Evolutionary conservation across 2,329 filamentous ascomycete species (phyloP), one percentile per base, ranked within the genome.

Genomic region (Elsinoe arachidis): DNA sequence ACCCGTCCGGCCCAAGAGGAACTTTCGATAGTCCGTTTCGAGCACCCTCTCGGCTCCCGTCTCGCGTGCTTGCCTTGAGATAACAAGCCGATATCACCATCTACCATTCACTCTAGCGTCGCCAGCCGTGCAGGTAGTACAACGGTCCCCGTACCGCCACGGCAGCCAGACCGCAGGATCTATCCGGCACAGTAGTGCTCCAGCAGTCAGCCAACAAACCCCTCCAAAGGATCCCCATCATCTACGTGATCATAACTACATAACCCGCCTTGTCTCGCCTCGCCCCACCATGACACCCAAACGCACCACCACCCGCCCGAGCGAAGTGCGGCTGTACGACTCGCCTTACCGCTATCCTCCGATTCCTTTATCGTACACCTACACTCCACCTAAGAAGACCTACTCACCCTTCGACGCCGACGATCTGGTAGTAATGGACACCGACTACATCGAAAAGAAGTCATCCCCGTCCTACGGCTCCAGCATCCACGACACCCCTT

Each of bases 251-350:
- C 49, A 53, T 53, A 53, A 14, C 33, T 53, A 37, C 26, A 26
- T 53, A 53, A 53, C 35, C 33, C 49, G 49, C 49, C 49, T 34
- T 14, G 12, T 10, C 47, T 23, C 49, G 49, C 49, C 49, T 51
- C 11, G n/a, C 34, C 26, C 19, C 49, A 53, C 11, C n/a, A 53
- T 53, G 49, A 5, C 49, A 15, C 7, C 49, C 26, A 37, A 53
- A 53, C 49, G 49, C 19, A 38, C 34, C 26, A 34, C 17, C 23
- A n/a, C 15, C 41, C 54, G 54, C 11, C 39, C 54, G n/a, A 30
- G 38, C 19, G 54, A 56, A 38, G 43, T 56, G 12, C 15, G 34
- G 23, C 39, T 56, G 23, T 49, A 56, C 54, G 54, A 49, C 33
- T 35, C 54, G 17, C 15, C 54, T 15, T 56, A 43, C 21, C 39